phyloP scores from a whole-genome alignment of 2,329 filamentous ascomycete genomes.

The Phaeophleospora eucalypticola region DNA sequence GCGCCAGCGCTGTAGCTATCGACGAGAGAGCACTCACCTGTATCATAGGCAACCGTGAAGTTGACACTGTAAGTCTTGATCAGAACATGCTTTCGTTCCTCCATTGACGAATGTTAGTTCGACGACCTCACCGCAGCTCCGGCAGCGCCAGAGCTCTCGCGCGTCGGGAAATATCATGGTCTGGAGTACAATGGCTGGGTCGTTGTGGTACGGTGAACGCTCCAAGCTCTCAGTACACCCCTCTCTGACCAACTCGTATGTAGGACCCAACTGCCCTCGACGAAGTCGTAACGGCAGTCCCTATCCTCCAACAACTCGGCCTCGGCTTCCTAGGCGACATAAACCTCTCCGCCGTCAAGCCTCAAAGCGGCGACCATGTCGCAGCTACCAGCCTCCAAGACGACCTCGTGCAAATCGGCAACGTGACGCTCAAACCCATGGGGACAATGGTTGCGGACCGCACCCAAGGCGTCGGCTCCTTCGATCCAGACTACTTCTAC shows the following conservation, averaged over 20 bases:
- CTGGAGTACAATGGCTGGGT: neutral
- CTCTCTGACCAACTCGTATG: neutral
- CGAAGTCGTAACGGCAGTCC: neutral
- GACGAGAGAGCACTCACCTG: neutral
- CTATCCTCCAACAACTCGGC: neutral
- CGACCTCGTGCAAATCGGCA: neutral
- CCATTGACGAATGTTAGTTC: too few species aligned
- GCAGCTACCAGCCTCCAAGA: neutral
- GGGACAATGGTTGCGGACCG: neutral
- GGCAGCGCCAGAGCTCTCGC: neutral
- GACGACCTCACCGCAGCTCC: neutral
- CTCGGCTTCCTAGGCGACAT: neutral
- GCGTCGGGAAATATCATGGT: neutral
- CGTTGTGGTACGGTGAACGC: neutral
- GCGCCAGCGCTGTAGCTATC: neutral
- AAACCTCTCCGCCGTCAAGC: neutral
- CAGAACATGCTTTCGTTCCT: too few species aligned
- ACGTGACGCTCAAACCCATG: neutral
- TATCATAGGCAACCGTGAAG: too few species aligned
- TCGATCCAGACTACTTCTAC: slow-evolving; percentile 1
- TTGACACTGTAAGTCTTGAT: too few species aligned
- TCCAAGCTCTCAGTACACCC: too few species aligned
- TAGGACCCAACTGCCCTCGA: neutral
- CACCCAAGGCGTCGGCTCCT: neutral
- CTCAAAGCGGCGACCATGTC: neutral